These are phyloP conservation scores for Hevea brasiliensis DNA, from an alignment of 345 rosid genomes.

Conservation along the genomic window DNA sequence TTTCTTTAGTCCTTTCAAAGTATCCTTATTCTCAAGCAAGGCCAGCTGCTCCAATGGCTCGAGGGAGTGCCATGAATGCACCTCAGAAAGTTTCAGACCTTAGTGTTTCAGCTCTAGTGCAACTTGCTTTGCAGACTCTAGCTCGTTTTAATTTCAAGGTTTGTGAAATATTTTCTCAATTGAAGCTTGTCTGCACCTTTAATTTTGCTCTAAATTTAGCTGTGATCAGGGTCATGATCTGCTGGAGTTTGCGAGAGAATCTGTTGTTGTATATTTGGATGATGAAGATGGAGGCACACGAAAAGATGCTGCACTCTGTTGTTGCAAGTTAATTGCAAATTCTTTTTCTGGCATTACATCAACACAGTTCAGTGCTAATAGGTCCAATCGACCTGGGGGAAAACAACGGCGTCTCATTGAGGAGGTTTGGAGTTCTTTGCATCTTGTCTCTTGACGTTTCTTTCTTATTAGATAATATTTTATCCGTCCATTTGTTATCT, in stretches of 20 bases:
- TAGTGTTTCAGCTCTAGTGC: slow-evolving; percentile 71
- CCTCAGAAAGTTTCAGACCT: slow-evolving; percentile 68
- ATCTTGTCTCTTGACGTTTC: not conserved
- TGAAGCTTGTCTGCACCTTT: slow-evolving; percentile 10
- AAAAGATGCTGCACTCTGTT: slow-evolving; percentile 93
- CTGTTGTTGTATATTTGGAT: slow-evolving; percentile 82
- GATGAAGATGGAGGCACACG: slow-evolving; percentile 88
- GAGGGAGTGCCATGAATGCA: slow-evolving; percentile 50
- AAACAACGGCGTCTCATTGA: slow-evolving; percentile 81
- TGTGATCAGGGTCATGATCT: slow-evolving; percentile 51
- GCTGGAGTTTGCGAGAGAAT: slow-evolving; percentile 91
- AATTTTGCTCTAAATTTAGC: slow-evolving; percentile 25
- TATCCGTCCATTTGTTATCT: too few species aligned
- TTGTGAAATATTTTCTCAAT: slow-evolving; percentile 1
- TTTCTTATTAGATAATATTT: not conserved
- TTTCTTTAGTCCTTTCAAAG: slow-evolving; percentile 83
- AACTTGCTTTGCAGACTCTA: slow-evolving; percentile 95
- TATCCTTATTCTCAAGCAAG: slow-evolving; percentile 65
- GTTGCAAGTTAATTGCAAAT: slow-evolving; percentile 84
- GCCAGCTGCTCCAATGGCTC: slow-evolving; percentile 54
- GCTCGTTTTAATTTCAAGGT: slow-evolving; percentile 95
- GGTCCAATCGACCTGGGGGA: slow-evolving; percentile 76
- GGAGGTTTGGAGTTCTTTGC: slow-evolving; percentile 54
- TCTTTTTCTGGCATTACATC: slow-evolving; percentile 54
- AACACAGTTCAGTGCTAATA: slow-evolving; percentile 63